These are phyloP conservation scores for Aureobasidium leucospermi DNA, from an alignment of 2,329 filamentous ascomycete genomes.

Conservation along the genomic window DNA sequence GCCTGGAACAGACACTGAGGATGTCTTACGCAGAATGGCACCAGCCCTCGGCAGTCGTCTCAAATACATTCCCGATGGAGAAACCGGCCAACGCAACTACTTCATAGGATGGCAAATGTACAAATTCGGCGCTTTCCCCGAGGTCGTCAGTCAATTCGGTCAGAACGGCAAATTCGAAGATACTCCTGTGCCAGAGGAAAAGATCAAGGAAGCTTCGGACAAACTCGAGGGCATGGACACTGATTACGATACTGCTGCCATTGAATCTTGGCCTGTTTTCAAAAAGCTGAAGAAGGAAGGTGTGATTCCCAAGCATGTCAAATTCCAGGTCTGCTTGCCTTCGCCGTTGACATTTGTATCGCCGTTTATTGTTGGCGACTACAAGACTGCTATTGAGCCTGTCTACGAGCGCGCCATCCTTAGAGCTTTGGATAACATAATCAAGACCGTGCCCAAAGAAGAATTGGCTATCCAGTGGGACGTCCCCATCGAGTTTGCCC, in stretches of 20 bases:
- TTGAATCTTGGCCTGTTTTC: constrained; percentile 29
- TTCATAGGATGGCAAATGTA: constrained; percentile 30
- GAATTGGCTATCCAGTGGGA: constrained; percentile 33
- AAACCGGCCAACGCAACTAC: constrained; percentile 29
- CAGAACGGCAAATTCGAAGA: background rate
- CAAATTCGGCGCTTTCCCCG: constrained; percentile 21
- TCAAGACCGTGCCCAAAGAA: constrained; percentile 26
- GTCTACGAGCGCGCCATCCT: constrained; percentile 29
- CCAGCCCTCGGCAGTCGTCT: constrained; percentile 28
- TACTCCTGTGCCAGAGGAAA: background rate
- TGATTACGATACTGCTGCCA: constrained; percentile 27
- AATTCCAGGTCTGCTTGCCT: constrained; percentile 31
- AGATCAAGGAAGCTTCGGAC: constrained; percentile 9
- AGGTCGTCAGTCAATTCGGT: constrained; percentile 8
- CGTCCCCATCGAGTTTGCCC: constrained; percentile 28
- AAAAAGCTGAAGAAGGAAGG: constrained; percentile 25
- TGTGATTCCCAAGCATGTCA: constrained; percentile 22
- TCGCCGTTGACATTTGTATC: constrained; percentile 19
- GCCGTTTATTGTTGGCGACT: constrained; percentile 18
- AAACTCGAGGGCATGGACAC: constrained; percentile 20
- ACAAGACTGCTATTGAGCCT: constrained; percentile 25
- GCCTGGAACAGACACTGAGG: constrained; percentile 27
- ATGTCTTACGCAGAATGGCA: constrained; percentile 28
- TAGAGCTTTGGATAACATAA: constrained; percentile 24
- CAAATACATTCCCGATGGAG: constrained; percentile 36